Evolutionary conservation across 139 green algal species (phyloP).

Genomic region (Eudorina sp.): DNA sequence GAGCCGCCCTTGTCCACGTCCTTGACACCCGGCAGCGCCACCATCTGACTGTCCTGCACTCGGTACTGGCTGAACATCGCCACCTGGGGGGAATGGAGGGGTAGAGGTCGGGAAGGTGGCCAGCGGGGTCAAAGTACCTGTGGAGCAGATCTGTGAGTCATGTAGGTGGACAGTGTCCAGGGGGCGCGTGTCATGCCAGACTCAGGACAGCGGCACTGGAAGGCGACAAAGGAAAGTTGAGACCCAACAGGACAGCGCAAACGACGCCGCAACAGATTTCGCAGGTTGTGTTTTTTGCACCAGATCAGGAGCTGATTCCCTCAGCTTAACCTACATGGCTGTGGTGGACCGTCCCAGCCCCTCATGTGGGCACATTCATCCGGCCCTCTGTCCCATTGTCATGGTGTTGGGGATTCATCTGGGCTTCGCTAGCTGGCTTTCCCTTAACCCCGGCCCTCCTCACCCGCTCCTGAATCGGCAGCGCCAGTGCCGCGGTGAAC

Average conservation of each 20-base stretch:
- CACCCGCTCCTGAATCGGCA: neutral
- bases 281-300: too few relatives aligned
- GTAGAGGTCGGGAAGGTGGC: too few relatives aligned
- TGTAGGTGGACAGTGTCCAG: neutral
- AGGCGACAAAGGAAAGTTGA: neutral
- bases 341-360: neutral
- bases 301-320: too few relatives aligned
- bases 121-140: neutral
- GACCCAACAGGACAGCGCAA: neutral
- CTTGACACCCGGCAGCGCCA: neutral
- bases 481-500: neutral
- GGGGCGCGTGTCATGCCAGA: neutral
- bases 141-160: neutral
- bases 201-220: neutral
- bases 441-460: neutral
- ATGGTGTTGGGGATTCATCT: neutral
- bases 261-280: too few relatives aligned
- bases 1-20: too few relatives aligned
- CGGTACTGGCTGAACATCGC: conserved; percentile 26
- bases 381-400: neutral
- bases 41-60: neutral
- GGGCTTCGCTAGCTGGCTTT: neutral
- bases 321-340: neutral
- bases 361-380: neutral
- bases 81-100: neutral